Evolutionary conservation across 352 stramenopile genomes (phyloP).

Genomic region (Globisporangium orthogonon): DNA sequence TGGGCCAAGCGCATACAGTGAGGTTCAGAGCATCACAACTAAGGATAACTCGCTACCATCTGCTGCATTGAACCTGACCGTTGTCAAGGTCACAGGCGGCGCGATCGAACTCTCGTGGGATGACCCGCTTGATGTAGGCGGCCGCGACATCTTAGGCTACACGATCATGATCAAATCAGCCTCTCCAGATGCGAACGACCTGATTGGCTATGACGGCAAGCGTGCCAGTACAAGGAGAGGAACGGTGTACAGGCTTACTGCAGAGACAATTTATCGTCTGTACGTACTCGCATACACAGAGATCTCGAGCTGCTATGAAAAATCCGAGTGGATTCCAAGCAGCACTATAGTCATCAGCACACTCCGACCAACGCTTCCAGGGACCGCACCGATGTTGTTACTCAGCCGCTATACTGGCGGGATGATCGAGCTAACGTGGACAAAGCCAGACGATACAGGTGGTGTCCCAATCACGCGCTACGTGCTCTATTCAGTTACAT

Average conservation of each 20-base stretch:
- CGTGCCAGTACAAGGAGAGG: slow-evolving; percentile 8
- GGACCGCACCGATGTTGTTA: slow-evolving; percentile 17
- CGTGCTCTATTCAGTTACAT: slow-evolving; percentile 18
- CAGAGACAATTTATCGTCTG: slow-evolving; percentile 22
- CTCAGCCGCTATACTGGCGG: slow-evolving; percentile 24
- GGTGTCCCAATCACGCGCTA: slow-evolving; percentile 26
- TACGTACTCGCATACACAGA: slow-evolving; percentile 30
- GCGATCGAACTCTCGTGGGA: slow-evolving; percentile 34
- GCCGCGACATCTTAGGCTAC: slow-evolving; percentile 41
- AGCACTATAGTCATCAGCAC: slow-evolving; percentile 9
- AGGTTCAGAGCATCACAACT: slow-evolving; percentile 18
- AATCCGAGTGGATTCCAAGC: slow-evolving; percentile 16
- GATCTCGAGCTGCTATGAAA: slow-evolving; percentile 26
- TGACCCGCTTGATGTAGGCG: slow-evolving; percentile 50
- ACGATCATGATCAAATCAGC: slow-evolving; percentile 21
- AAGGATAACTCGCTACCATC: slow-evolving; percentile 36
- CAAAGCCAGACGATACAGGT: slow-evolving; percentile 22
- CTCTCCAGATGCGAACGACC: slow-evolving; percentile 1
- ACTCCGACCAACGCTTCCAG: slow-evolving; percentile 15
- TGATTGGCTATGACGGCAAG: slow-evolving; percentile 47
- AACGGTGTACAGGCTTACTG: slow-evolving; percentile 23
- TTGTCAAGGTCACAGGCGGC: slow-evolving; percentile 28
- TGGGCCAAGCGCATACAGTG: slow-evolving; percentile 31
- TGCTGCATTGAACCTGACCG: slow-evolving; percentile 22
- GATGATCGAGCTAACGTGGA: slow-evolving; percentile 29